Conservation (phyloP, 805 yeast genomes). For the Starmerella sp. region DNA sequence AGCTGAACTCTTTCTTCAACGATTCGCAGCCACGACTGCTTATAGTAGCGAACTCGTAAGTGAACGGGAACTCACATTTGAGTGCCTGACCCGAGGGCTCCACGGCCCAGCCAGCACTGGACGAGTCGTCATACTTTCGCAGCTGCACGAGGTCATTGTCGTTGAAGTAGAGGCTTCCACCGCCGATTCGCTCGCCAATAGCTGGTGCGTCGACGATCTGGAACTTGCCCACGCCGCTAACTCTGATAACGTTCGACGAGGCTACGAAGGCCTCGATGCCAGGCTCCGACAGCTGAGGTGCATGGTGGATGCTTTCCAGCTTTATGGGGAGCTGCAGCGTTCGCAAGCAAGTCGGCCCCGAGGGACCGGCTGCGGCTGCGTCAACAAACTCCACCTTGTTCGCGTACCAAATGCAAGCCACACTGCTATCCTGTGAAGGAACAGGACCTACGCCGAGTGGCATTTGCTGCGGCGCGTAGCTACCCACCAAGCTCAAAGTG, state of each 20-base stretch:
- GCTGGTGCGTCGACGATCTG: not conserved
- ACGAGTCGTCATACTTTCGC: not conserved
- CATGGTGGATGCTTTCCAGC: not conserved
- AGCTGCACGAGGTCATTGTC: not conserved
- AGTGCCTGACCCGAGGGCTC: not conserved
- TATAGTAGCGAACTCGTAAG: not conserved
- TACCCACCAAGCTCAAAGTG: not conserved
- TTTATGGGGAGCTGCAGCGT: not conserved
- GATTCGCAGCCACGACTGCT: not conserved
- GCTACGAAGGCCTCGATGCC: not conserved
- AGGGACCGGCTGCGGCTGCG: not conserved
- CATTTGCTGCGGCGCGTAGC: not conserved
- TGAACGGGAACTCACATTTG: not conserved
- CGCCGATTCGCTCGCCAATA: not conserved
- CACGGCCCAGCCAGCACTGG: not conserved
- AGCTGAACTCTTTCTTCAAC: not conserved
- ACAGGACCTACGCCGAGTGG: not conserved
- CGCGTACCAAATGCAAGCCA: not conserved
- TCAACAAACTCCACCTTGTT: not conserved
- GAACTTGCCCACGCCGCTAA: not conserved
- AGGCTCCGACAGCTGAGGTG: not conserved
- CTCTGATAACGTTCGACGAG: not conserved
- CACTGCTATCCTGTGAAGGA: not conserved
- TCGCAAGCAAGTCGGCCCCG: not conserved
- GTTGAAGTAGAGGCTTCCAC: not conserved